phyloP scores from a whole-genome alignment of 768 basidiomycete genomes.

The Auricularia sp. region DNA sequence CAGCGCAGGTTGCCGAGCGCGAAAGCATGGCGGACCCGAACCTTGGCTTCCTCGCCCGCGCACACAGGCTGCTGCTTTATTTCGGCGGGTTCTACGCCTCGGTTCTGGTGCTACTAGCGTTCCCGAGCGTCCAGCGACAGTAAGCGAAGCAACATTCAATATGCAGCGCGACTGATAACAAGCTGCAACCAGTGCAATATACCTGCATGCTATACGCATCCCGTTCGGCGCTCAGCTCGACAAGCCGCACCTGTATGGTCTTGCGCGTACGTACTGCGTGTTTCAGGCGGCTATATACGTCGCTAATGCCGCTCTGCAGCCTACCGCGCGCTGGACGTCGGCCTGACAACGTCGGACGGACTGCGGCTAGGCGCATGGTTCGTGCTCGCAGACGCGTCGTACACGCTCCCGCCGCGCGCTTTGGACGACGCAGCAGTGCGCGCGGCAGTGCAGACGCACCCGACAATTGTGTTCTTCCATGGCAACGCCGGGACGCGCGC shows the following conservation, averaged over 20 bases:
- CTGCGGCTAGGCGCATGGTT: slow-evolving; percentile 81
- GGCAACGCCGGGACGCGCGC: slow-evolving; percentile 84
- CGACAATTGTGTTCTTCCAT: slow-evolving; percentile 86
- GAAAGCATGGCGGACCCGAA: slow-evolving; percentile 2
- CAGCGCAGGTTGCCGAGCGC: too few species aligned
- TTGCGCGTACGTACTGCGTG: slow-evolving; percentile 53
- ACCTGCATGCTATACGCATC: slow-evolving; percentile 53
- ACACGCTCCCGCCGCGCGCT: slow-evolving; percentile 34
- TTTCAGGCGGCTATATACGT: neutral
- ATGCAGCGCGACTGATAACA: neutral
- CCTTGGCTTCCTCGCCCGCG: slow-evolving; percentile 15
- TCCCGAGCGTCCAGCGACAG: slow-evolving; percentile 64
- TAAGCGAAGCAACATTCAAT: slow-evolving; percentile 26
- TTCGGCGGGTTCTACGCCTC: slow-evolving; percentile 44
- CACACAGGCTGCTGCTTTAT: slow-evolving; percentile 26
- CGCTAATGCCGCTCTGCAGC: slow-evolving; percentile 30
- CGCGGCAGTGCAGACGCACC: slow-evolving; percentile 43
- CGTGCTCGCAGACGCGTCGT: slow-evolving; percentile 55
- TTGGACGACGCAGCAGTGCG: slow-evolving; percentile 33
- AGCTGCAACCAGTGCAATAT: slow-evolving; percentile 35
- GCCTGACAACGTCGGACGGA: slow-evolving; percentile 65
- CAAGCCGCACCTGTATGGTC: slow-evolving; percentile 64
- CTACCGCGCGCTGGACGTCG: slow-evolving; percentile 65
- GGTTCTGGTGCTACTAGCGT: slow-evolving; percentile 40
- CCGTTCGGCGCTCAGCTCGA: slow-evolving; percentile 57